phyloP scores from a whole-genome alignment of 306 rosid genomes.

The Adenanthera pavonina region DNA sequence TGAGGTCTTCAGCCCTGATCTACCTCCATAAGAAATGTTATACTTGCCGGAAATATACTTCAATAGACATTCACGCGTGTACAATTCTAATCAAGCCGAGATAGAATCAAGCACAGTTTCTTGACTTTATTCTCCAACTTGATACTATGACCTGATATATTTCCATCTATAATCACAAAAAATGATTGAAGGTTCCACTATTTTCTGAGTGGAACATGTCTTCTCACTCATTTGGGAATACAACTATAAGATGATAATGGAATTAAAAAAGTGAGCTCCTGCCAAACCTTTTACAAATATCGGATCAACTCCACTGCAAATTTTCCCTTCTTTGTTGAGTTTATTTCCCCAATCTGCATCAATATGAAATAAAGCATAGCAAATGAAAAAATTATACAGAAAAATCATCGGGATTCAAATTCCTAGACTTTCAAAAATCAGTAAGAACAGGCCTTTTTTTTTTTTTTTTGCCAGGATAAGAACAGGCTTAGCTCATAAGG shows the following conservation, averaged over 20 bases:
- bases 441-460: background rate
- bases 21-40: too few relatives aligned
- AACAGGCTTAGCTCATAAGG: constrained; percentile 16
- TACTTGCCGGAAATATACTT: too few relatives aligned
- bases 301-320: constrained; percentile 81
- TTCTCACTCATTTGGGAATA: background rate
- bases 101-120: background rate
- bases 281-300: constrained; percentile 52
- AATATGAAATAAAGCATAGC: background rate
- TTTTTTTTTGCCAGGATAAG: too few relatives aligned
- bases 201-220: background rate
- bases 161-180: background rate
- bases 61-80: too few relatives aligned
- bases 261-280: background rate
- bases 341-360: constrained; percentile 84
- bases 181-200: background rate
- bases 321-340: constrained; percentile 84
- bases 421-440: background rate
- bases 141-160: background rate
- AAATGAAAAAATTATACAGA: background rate
- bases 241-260: background rate
- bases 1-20: too few relatives aligned
- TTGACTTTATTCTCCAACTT: background rate
- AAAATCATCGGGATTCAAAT: background rate
- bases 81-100: background rate